Evolutionary conservation across 2,329 filamentous ascomycete species (phyloP).

Genomic region (Penicillium sp.): DNA sequence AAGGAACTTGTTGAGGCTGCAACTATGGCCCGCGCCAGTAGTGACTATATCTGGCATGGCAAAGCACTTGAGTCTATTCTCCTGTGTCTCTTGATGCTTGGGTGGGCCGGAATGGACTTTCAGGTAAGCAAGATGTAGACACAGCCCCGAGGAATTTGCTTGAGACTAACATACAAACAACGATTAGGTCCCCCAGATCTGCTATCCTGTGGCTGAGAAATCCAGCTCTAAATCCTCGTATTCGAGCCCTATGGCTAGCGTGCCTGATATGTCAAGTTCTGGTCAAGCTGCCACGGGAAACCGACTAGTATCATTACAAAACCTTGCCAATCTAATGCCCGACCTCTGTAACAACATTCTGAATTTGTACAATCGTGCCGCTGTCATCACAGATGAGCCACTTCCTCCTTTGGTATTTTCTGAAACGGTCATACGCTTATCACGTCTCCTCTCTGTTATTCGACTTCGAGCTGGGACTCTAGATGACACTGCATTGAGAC

Average conservation of each 20-base stretch:
- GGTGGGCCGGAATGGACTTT: slow-evolving; percentile 81
- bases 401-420: slow-evolving; percentile 53
- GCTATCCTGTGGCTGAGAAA: slow-evolving; percentile 50
- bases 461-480: slow-evolving; percentile 50
- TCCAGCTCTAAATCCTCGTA: slow-evolving; percentile 40
- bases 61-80: slow-evolving; percentile 88
- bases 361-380: slow-evolving; percentile 52
- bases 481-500: slow-evolving; percentile 50
- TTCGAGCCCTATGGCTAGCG: slow-evolving; percentile 21
- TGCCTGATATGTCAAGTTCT: slow-evolving; percentile 29
- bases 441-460: slow-evolving; percentile 50
- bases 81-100: slow-evolving; percentile 75
- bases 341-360: slow-evolving; percentile 56
- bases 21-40: slow-evolving; percentile 68
- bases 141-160: not conserved
- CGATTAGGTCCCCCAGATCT: slow-evolving; percentile 50
- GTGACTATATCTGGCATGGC: slow-evolving; percentile 95
- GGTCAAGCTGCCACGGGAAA: slow-evolving; percentile 47
- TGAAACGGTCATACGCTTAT: slow-evolving; percentile 54
- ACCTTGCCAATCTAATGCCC: slow-evolving; percentile 51
- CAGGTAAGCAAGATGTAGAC: slow-evolving; percentile 26
- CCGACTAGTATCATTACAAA: slow-evolving; percentile 44
- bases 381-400: slow-evolving; percentile 50
- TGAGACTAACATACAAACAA: not conserved
- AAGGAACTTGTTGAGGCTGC: slow-evolving; percentile 79